phyloP scores from a whole-genome alignment of 495 filamentous ascomycete genomes.

The Extremus antarcticus region DNA sequence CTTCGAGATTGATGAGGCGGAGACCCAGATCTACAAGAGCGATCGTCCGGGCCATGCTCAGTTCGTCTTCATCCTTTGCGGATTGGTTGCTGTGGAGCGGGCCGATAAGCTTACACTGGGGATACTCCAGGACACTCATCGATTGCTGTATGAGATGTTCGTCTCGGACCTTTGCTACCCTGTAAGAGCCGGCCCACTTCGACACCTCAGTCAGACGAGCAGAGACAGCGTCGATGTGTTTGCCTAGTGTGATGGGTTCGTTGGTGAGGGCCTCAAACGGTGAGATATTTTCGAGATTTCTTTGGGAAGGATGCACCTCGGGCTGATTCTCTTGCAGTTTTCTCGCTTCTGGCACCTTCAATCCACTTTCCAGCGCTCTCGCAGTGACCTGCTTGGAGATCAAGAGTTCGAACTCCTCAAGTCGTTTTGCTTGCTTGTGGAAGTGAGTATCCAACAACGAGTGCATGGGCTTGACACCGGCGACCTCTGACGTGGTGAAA shows the following conservation, averaged over 20 bases:
- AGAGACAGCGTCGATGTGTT: neutral
- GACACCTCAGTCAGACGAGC: neutral
- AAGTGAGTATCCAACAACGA: neutral
- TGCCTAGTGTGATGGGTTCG: neutral
- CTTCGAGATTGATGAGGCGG: constrained; percentile 9
- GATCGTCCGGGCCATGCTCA: neutral
- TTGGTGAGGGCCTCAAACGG: neutral
- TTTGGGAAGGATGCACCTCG: too few relatives aligned
- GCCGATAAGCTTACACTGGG: neutral
- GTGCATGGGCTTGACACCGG: neutral
- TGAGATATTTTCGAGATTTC: neutral
- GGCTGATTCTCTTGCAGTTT: too few relatives aligned
- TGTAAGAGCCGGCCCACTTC: neutral
- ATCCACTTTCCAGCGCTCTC: neutral
- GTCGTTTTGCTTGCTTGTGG: neutral
- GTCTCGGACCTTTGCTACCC: neutral
- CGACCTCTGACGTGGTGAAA: neutral
- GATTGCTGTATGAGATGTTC: neutral
- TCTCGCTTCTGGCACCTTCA: neutral
- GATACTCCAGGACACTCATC: neutral
- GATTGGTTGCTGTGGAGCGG: neutral
- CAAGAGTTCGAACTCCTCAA: neutral
- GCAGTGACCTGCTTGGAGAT: neutral
- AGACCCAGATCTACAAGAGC: neutral
- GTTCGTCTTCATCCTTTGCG: neutral